Evolutionary conservation across 2,329 filamentous ascomycete genomes (phyloP), one percentile per base, ranked within the genome.

Genomic region (Alternaria hordeiaustralica): DNA sequence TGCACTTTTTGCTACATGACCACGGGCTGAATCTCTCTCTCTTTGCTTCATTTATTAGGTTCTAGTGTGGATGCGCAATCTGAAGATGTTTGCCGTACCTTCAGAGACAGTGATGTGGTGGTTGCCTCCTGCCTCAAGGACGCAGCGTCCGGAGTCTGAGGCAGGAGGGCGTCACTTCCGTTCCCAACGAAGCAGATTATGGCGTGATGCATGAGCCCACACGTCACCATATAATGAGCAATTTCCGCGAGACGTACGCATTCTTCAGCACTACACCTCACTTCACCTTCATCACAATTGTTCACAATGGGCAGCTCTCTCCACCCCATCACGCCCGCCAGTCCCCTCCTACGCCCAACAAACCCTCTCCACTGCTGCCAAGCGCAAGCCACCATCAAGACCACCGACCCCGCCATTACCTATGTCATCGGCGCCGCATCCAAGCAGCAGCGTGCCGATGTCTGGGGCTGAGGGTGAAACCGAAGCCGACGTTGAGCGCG

Each of bases 31-130:
- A 36, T 36, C 33, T 36, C 33, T 36, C 33, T 4, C 3, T 4
- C n/a, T 9, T 36, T 36, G 33, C 33, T 2, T n/a, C 2, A 36
- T 36, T 3, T 0, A 36, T 36, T 1, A 3, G 0, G 3, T 1
- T n/a, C 5, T 3, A 3, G 7, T 2, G 7, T 1, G 15, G 15
- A 36, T 3, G 4, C 0, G 33, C 33, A 0, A 36, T 36, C 2
- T 36, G 33, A 1, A 0, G 2, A 36, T 9, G 13, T 36, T 7
- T 3, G 1, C 33, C 15, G 15, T 36, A 15, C 33, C 33, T 36
- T 0, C 33, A n/a, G 1, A 36, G 7, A 36, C 33, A n/a, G 15
- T 9, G 0, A 13, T 30, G 28, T 7, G 12, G 30, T 36, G 33
- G 33, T n/a, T 36, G 33, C 0, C 33, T 36, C 33, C 33, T 36